Conservation (phyloP, 2,329 filamentous ascomycete species). For the Botrytis sinoallii region DNA sequence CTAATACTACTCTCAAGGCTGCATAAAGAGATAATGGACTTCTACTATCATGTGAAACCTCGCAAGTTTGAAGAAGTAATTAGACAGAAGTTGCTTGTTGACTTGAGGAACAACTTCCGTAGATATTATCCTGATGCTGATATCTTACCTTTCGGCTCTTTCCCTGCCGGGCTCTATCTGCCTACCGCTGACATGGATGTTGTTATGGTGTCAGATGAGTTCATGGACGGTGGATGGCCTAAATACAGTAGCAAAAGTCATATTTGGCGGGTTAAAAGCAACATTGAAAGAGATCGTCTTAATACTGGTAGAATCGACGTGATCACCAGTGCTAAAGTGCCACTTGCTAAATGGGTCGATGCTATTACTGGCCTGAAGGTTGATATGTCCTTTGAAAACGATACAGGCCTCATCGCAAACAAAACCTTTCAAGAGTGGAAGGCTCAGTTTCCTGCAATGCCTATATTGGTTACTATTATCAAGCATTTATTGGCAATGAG, state of each 20-base stretch:
- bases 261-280: conserved; percentile 60
- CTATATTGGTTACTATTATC: conserved; percentile 77
- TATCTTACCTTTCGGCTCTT: conserved; percentile 84
- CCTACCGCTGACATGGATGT: conserved; percentile 91
- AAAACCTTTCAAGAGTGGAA: conserved; percentile 81
- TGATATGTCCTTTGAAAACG: conserved; percentile 93
- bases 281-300: conserved; percentile 56
- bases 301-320: conserved; percentile 61
- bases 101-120: conserved; percentile 60
- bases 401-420: conserved; percentile 75
- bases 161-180: conserved; percentile 74
- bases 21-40: conserved; percentile 86
- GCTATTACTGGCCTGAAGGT: conserved; percentile 73
- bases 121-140: conserved; percentile 54
- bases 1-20: conserved; percentile 51
- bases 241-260: conserved; percentile 36
- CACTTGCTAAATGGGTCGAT: conserved; percentile 89
- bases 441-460: conserved; percentile 75
- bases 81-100: conserved; percentile 67
- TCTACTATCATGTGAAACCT: conserved; percentile 81
- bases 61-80: conserved; percentile 72
- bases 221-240: conserved; percentile 51
- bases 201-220: conserved; percentile 67
- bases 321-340: conserved; percentile 76
- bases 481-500: conserved; percentile 93